Base-by-base conservation (phyloP, 345 rosid species). In the Gossypium sturtianum region DNA sequence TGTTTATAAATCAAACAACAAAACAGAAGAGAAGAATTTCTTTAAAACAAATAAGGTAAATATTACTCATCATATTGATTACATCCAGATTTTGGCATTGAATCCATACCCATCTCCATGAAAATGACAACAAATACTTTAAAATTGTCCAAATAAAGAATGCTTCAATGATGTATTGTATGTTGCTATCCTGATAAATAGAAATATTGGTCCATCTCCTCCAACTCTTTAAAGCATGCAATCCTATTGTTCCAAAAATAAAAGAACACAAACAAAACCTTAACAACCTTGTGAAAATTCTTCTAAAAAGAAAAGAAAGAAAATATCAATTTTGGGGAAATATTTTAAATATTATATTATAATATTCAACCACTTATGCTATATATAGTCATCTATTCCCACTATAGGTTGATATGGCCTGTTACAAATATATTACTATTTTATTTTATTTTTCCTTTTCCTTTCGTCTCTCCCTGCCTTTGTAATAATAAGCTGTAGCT, bases 371-470 rank as follows among this genome's bases (percentile, higher is more conserved):
- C 73, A 73, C 74, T 74, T 79, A 73, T 76, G 74, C 74, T 81
- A 66, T 70, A 71, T 77, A 65, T 59, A 77, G 62, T 51, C 59
- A 69, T 71, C 62, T 23, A 58, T 58, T 22, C 62, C 67, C 12
- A 7, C 44, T 54, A 20, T 56, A 38, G 20, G 59, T 25, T 63
- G 29, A 75, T 76, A 76, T 34, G 41, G 75, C 61, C 74, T 79
- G 76, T 81, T 82, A 81, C 88, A 83, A 73, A 82, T 82, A 77
- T 67, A 79, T 73, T 73, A 74, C 56, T 70, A 27, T 70, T 74
- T 29, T 63, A 27, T 59, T 63, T 34, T 34, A 34, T n/a, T 71
- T 59, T 59, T 12, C 27, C 4, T 13, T 22, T 57, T 22, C 15
- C 7, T 56, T 56, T n/a, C 60, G 20, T 56, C 60, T 56, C 27